Conservation (phyloP, 78 protist species). For the Bigelowiella natans region DNA sequence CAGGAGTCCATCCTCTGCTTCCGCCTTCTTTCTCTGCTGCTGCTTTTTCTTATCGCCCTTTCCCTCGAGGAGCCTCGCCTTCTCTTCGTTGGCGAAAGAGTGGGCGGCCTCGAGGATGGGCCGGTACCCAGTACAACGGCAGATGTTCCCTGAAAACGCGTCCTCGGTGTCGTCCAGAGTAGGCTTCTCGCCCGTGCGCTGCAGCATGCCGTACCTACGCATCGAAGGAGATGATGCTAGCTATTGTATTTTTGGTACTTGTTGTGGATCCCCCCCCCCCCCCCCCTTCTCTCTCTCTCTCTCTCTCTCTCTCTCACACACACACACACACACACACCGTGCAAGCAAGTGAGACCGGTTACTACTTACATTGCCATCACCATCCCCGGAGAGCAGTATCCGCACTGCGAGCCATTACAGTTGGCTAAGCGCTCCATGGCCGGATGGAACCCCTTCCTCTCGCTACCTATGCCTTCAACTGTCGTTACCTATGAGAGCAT, state of each 20-base stretch:
- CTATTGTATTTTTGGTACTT: slow-evolving; percentile 20
- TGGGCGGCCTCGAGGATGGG: slow-evolving; percentile 81
- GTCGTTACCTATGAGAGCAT: slow-evolving; percentile 23
- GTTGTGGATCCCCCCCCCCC: too few relatives aligned
- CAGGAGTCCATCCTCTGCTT: too few relatives aligned
- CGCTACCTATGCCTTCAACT: slow-evolving; percentile 29
- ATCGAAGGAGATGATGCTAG: background rate
- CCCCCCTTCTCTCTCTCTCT: too few relatives aligned
- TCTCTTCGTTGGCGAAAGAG: too few relatives aligned
- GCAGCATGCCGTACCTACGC: background rate
- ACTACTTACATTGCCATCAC: background rate
- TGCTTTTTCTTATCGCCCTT: too few relatives aligned
- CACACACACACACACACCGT: too few relatives aligned
- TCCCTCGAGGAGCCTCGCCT: too few relatives aligned
- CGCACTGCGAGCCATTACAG: slow-evolving; percentile 43
- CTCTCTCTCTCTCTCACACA: too few relatives aligned
- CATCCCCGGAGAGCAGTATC: slow-evolving; percentile 49
- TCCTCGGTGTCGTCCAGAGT: slow-evolving; percentile 62
- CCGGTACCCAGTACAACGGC: slow-evolving; percentile 94
- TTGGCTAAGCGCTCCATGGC: background rate
- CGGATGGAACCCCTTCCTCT: background rate
- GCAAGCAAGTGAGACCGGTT: too few relatives aligned
- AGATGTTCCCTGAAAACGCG: slow-evolving; percentile 76
- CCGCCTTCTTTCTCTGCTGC: too few relatives aligned
- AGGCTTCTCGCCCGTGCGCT: slow-evolving; percentile 9